Conservation (phyloP, 805 yeast species). For the Metschnikowia continentalis region DNA sequence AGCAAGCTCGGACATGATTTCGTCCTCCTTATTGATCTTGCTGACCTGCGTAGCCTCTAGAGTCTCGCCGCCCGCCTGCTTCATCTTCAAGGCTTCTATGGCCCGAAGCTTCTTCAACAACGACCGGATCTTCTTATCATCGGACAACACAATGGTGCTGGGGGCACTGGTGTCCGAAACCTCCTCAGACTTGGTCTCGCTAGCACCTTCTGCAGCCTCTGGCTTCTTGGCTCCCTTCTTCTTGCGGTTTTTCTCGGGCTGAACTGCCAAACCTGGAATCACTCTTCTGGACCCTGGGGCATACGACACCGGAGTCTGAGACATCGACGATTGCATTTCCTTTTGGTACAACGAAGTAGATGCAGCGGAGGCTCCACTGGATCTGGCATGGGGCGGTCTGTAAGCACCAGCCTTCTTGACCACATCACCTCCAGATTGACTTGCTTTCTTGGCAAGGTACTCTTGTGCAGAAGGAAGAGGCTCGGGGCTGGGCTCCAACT, state of each 20-base stretch:
- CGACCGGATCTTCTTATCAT: slow-evolving; percentile 89
- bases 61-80: slow-evolving; percentile 76
- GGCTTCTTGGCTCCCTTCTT: slow-evolving; percentile 21
- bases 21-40: slow-evolving; percentile 83
- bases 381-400: slow-evolving; percentile 94
- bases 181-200: not conserved
- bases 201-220: slow-evolving; percentile 20
- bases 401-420: slow-evolving; percentile 78
- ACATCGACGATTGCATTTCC: slow-evolving; percentile 36
- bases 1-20: slow-evolving; percentile 69
- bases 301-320: slow-evolving; percentile 17
- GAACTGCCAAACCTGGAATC: slow-evolving; percentile 49
- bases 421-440: slow-evolving; percentile 27
- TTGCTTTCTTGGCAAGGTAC: slow-evolving; percentile 41
- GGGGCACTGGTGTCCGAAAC: not conserved
- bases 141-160: slow-evolving; percentile 66
- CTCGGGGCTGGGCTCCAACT: slow-evolving; percentile 52
- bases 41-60: slow-evolving; percentile 90
- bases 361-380: slow-evolving; percentile 27
- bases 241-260: slow-evolving; percentile 47
- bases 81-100: slow-evolving; percentile 83
- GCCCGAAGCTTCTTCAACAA: slow-evolving; percentile 90
- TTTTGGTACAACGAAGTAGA: slow-evolving; percentile 55
- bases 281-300: slow-evolving; percentile 28
- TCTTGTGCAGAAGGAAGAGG: slow-evolving; percentile 72